phyloP scores from a whole-genome alignment of 108 stramenopile species.

The Nitzschia sp. region DNA sequence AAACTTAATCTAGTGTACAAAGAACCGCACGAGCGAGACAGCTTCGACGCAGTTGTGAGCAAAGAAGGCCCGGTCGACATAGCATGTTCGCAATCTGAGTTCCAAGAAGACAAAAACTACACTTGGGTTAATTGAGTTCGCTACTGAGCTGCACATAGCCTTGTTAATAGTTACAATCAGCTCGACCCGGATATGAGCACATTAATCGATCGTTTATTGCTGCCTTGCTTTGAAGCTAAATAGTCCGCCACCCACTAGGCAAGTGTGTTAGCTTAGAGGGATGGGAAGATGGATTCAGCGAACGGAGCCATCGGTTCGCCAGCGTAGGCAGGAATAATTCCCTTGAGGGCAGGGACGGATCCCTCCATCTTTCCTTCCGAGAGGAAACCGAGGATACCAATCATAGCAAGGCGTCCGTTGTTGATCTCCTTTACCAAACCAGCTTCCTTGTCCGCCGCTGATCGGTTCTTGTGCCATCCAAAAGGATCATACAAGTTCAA shows the following conservation, averaged over 20 bases:
- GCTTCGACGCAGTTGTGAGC: conserved; percentile 47
- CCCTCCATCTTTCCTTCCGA: conserved; percentile 76
- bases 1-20: conserved; percentile 49
- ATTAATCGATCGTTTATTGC: too few species aligned
- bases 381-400: conserved; percentile 79
- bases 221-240: too few species aligned
- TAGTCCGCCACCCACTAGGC: too few species aligned
- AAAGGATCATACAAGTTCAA: conserved; percentile 77
- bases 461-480: conserved; percentile 54
- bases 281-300: conserved; percentile 29
- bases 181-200: too few species aligned
- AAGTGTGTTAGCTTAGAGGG: conserved; percentile 5
- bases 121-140: conserved; percentile 23
- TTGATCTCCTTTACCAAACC: conserved; percentile 74
- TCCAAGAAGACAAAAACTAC: conserved; percentile 21
- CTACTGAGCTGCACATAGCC: neutral
- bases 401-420: conserved; percentile 81
- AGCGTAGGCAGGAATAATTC: conserved; percentile 67
- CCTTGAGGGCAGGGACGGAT: conserved; percentile 75
- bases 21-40: conserved; percentile 52
- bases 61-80: conserved; percentile 14
- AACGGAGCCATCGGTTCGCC: conserved; percentile 79
- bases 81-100: conserved; percentile 7
- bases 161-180: too few species aligned
- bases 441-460: conserved; percentile 62